These are phyloP conservation scores for Huntiella decipiens DNA, from an alignment of 2,329 filamentous ascomycete species.

Conservation along the genomic window DNA sequence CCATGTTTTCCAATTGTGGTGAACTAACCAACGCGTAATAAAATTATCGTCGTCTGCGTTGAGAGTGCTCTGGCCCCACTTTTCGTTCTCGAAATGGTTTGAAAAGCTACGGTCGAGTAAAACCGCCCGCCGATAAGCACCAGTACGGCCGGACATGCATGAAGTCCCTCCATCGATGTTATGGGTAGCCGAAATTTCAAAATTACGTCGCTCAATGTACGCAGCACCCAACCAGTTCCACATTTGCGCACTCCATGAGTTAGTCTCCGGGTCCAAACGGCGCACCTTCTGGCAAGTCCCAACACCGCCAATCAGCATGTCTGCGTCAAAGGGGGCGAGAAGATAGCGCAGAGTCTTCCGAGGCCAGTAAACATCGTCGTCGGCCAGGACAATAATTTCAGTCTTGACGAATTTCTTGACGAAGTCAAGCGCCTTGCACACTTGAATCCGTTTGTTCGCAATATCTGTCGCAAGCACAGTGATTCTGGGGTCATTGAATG, in stretches of 20 bases:
- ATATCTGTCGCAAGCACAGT: conserved; percentile 60
- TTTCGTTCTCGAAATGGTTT: conserved; percentile 77
- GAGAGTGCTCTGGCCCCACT: conserved; percentile 72
- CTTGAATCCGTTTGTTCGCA: conserved; percentile 88
- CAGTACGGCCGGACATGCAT: conserved; percentile 86
- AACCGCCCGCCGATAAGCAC: conserved; percentile 78
- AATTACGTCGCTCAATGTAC: conserved; percentile 86
- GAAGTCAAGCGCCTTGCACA: conserved; percentile 74
- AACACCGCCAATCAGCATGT: conserved; percentile 60
- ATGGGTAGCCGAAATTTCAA: conserved; percentile 89
- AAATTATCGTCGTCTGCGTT: conserved; percentile 98
- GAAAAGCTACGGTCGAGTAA: conserved; percentile 71
- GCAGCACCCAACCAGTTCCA: conserved; percentile 85
- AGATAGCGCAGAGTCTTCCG: conserved; percentile 76
- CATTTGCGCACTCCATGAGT: conserved; percentile 33
- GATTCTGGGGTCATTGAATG: conserved; percentile 41
- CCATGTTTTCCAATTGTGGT: conserved; percentile 81
- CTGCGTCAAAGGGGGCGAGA: conserved; percentile 73
- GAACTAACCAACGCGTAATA: conserved; percentile 88
- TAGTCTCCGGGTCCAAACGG: conserved; percentile 41
- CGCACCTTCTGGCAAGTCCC: conserved; percentile 78
- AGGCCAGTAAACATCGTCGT: conserved; percentile 92
- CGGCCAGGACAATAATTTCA: conserved; percentile 74
- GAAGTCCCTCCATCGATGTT: conserved; percentile 91
- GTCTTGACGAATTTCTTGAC: conserved; percentile 58